Base-by-base conservation (phyloP, 2,329 filamentous ascomycete genomes). In the Emergomyces pasteurianus region DNA sequence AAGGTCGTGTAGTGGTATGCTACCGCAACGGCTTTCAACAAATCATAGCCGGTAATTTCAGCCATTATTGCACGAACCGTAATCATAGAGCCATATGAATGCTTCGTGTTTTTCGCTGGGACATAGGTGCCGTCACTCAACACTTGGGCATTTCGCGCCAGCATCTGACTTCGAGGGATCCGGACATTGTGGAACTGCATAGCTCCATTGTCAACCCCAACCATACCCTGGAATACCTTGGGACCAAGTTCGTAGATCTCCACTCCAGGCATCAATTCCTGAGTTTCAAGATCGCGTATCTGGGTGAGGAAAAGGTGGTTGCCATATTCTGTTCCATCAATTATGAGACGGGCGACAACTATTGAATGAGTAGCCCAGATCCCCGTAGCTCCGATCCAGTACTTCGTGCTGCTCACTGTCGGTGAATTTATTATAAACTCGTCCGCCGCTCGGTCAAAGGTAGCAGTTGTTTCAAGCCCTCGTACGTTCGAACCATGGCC, bases 31-130 rank as follows among this genome's bases (percentile, higher is more conserved):
- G 72, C 72, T 58, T 69, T 68, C 7, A 71, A 67, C 28, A 74
- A 63, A 31, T 67, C 62, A 61, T 69, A 71, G 9, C 67, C 68
- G 12, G 64, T 65, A 31, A 62, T 63, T 36, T 66, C 64, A 18
- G 68, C 66, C 54, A 75, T 70, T 21, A 68, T 65, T 10, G 65
- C 65, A 8, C 72, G 67, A 10, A 71, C 65, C 18, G 66, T 67
- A n/a, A 73, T 65, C 72, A 74, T 73, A 14, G 68, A 69, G 3
- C 69, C 69, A 53, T 73, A 74, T 3, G 72, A 66, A 60, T 71
- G 68, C 52, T 74, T 72, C 34, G 64, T 62, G 42, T 72, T 69
- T 50, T 69, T 69, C 2, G 67, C 61, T 21, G 64, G 53, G 10
- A 64, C 62, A 58, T 74, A 74, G 3, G 59, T 65, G 31, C 73